phyloP scores from a whole-genome alignment of 2,329 filamentous ascomycete species.

The Pseudocercospora macadamiae region DNA sequence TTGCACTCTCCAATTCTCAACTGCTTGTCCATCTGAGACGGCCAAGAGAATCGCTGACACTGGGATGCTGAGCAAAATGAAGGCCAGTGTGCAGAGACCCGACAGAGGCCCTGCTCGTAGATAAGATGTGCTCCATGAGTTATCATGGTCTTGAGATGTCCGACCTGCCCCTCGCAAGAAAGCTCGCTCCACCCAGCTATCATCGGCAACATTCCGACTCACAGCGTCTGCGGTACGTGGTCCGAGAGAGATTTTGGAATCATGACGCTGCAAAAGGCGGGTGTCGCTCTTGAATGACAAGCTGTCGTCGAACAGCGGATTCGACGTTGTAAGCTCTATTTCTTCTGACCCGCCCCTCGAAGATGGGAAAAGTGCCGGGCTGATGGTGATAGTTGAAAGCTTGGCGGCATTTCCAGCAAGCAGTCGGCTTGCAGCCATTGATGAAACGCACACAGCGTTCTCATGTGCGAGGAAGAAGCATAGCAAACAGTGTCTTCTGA shows the following conservation, averaged over 20 bases:
- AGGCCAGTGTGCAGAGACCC: neutral
- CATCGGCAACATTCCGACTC: neutral
- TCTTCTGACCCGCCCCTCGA: neutral
- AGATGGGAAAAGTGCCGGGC: neutral
- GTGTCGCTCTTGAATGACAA: neutral
- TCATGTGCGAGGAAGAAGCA: neutral
- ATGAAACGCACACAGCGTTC: neutral
- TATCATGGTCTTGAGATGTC: neutral
- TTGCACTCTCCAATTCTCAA: constrained; percentile 5
- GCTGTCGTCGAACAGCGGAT: neutral
- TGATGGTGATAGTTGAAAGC: neutral
- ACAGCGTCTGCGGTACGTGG: neutral
- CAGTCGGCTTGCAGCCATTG: neutral
- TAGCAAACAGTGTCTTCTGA: neutral
- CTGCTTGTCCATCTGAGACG: constrained; percentile 11
- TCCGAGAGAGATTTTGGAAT: neutral
- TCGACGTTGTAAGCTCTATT: neutral
- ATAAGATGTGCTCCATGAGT: constrained; percentile 3
- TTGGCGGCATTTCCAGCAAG: neutral
- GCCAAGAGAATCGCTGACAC: constrained; percentile 5
- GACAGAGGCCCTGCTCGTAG: constrained; percentile 6
- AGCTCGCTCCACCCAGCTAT: neutral
- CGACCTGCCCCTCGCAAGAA: neutral
- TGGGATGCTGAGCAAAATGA: constrained; percentile 13
- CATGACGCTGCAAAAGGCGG: neutral